Evolutionary conservation across 805 yeast species (phyloP).

Genomic region (Candida andamanensis): DNA sequence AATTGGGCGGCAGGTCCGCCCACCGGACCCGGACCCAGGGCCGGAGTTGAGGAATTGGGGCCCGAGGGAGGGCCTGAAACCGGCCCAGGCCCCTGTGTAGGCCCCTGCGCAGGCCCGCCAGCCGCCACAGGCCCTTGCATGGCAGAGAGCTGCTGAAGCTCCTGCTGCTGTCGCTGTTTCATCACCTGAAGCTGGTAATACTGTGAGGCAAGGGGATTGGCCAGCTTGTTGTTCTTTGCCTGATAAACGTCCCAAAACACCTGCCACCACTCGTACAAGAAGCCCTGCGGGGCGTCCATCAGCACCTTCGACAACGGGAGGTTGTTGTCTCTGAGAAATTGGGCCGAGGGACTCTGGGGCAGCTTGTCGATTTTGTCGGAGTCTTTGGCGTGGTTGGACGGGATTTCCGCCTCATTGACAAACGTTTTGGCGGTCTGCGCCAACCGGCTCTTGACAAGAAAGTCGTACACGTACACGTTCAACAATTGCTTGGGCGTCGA

Average conservation of each 20-base stretch:
- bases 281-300: slow-evolving; percentile 84
- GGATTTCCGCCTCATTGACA: slow-evolving; percentile 71
- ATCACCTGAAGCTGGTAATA: slow-evolving; percentile 61
- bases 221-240: slow-evolving; percentile 66
- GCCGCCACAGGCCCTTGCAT: too few species aligned
- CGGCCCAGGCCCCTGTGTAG: too few species aligned
- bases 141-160: too few species aligned
- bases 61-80: too few species aligned
- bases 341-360: slow-evolving; percentile 18
- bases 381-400: slow-evolving; percentile 15
- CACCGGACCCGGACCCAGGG: too few species aligned
- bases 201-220: slow-evolving; percentile 51
- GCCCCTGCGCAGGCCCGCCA: too few species aligned
- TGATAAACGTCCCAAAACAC: slow-evolving; percentile 91
- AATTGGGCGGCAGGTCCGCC: too few species aligned
- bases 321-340: slow-evolving; percentile 34
- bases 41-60: too few species aligned
- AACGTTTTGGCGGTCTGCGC: slow-evolving; percentile 70
- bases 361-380: slow-evolving; percentile 17
- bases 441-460: slow-evolving; percentile 67
- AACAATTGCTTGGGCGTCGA: slow-evolving; percentile 53
- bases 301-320: slow-evolving; percentile 49
- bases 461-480: slow-evolving; percentile 85
- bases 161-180: slow-evolving; percentile 55
- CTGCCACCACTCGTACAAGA: slow-evolving; percentile 93